Conservation (phyloP, 176 grass and related monocot genomes). For the Musa acuminata region DNA sequence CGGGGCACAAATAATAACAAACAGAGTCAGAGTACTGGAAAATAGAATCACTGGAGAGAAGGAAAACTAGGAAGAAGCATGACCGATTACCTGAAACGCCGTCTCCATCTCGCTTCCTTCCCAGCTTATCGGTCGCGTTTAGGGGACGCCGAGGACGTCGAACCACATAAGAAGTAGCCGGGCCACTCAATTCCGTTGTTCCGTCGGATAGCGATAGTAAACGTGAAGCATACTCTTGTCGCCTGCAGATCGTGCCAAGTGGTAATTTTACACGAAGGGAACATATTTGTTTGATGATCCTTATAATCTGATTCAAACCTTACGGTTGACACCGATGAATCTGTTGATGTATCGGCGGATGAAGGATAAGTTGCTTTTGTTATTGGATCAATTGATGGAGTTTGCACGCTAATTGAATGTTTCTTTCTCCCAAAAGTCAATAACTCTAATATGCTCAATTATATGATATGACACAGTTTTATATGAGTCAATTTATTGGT, state of each 20-base stretch:
- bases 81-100: neutral
- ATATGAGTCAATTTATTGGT: no score
- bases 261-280: neutral
- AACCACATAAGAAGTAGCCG: neutral
- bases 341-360: no score
- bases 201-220: neutral
- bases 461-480: no score
- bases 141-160: neutral
- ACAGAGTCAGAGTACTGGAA: neutral
- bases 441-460: no score
- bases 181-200: neutral
- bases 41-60: neutral
- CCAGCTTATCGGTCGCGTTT: neutral
- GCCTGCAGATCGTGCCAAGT: neutral
- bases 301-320: no score
- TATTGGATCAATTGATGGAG: no score
- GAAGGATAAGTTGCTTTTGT: no score
- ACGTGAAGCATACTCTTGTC: neutral
- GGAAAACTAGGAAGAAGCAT: neutral
- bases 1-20: neutral
- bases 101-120: neutral
- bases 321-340: no score
- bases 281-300: neutral
- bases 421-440: no score
- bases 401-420: no score